Base-by-base conservation (phyloP, 129 eudicot species). In the Chrysanthemum seticuspe region DNA sequence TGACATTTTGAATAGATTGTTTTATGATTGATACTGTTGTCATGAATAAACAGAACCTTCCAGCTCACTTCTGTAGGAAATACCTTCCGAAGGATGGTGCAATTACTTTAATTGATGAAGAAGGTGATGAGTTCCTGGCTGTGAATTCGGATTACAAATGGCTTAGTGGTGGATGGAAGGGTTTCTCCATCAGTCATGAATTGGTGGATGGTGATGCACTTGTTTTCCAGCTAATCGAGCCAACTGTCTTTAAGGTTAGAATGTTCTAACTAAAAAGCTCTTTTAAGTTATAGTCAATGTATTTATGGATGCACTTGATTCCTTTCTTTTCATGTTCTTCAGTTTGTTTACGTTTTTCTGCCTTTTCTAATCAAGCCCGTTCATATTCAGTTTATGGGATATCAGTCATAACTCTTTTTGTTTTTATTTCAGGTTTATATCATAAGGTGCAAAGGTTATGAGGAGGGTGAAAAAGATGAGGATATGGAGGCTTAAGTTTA, bases 111-210 rank as follows among this genome's bases (percentile, higher is more conserved):
- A 76, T 92, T 15, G 92, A 92, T 70, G 98, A 92, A 78, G 85
- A 83, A 10, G 96, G 87, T 6, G 85, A 84, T 13, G 95, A 85
- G 70, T 80, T 27, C n/a, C 88, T 82, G 13, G 25, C 25, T 23
- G 25, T 23, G 25, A 23, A 23, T 23, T 23, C 25, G 25, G 25
- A 23, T 23, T 23, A 23, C 25, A 23, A 23, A 23, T 23, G 25
- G 40, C 88, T 92, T 48, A 81, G 89, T 62, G 95, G 91, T 14
- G 98, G 94, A 60, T 89, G 96, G 98, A 88, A 88, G 29, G 91
- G 91, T 0, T 92, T 92, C 63, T 84, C 98, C 2, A 57, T 89
- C 23, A 84, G 63, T 51, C 98, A 92, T 75, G 79, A 79, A 19
- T 73, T 92, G 68, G 87, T 87, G 13, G 95, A 89, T 82, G 96